phyloP scores from a whole-genome alignment of 2,329 filamentous ascomycete genomes.

The Trichoderma sp. region DNA sequence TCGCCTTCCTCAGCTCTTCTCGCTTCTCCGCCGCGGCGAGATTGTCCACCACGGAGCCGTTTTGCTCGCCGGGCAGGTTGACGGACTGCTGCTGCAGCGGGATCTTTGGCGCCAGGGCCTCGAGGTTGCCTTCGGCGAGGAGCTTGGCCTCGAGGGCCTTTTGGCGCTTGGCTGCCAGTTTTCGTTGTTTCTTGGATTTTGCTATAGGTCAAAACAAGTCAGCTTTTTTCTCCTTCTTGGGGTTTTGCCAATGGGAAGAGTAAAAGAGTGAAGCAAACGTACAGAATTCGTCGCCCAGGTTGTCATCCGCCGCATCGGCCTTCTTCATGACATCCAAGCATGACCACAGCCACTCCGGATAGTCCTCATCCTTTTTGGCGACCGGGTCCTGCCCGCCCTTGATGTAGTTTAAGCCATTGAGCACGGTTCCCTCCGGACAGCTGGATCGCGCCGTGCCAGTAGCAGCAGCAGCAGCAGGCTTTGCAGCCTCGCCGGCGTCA shows the following conservation, averaged over 20 bases:
- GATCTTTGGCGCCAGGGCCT: slow-evolving; percentile 68
- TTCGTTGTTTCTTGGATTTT: slow-evolving; percentile 83
- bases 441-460: slow-evolving; percentile 46
- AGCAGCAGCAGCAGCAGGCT: slow-evolving; percentile 37
- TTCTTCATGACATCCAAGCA: slow-evolving; percentile 67
- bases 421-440: slow-evolving; percentile 68
- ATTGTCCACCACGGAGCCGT: slow-evolving; percentile 49
- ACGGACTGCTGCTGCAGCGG: slow-evolving; percentile 78
- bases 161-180: slow-evolving; percentile 68
- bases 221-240: background rate
- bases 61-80: slow-evolving; percentile 64
- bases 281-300: slow-evolving; percentile 79
- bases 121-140: slow-evolving; percentile 67
- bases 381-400: slow-evolving; percentile 75
- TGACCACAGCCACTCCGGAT: slow-evolving; percentile 80
- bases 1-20: slow-evolving; percentile 67
- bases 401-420: slow-evolving; percentile 76
- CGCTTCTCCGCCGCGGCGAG: slow-evolving; percentile 56
- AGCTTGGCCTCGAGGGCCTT: slow-evolving; percentile 61
- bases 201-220: slow-evolving; percentile 50
- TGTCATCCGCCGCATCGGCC: slow-evolving; percentile 53
- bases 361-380: slow-evolving; percentile 73
- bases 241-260: background rate
- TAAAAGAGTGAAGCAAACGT: slow-evolving; percentile 44
- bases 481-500: slow-evolving; percentile 39